These are phyloP conservation scores for Lepidium africanum DNA, from an alignment of 345 rosid genomes.

Conservation along the genomic window DNA sequence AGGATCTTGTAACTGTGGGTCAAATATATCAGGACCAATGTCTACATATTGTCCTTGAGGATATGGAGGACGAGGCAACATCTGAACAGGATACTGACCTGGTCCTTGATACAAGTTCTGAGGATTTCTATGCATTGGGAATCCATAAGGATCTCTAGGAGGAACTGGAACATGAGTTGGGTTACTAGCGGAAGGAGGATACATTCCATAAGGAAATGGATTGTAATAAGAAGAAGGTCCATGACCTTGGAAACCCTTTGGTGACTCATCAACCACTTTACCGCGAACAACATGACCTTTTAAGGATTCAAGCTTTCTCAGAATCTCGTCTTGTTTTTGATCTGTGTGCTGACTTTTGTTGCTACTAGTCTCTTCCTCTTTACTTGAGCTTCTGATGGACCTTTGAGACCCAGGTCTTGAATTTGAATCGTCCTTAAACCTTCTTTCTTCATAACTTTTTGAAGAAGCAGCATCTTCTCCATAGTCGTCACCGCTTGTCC, in stretches of 20 bases:
- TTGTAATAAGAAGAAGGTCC: constrained; percentile 45
- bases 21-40: constrained; percentile 25
- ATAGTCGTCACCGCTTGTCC: constrained; percentile 17
- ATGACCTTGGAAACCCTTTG: constrained; percentile 7
- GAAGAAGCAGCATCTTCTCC: constrained; percentile 1
- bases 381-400: background rate
- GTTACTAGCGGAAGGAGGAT: constrained; percentile 42
- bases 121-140: constrained; percentile 6
- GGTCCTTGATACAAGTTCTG: constrained; percentile 11
- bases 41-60: constrained; percentile 23
- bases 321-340: constrained; percentile 27
- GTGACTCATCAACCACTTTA: constrained; percentile 1
- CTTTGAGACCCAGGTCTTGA: constrained; percentile 6
- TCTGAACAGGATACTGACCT: constrained; percentile 1
- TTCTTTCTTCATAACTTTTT: constrained; percentile 2
- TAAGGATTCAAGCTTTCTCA: constrained; percentile 17
- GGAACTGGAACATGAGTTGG: constrained; percentile 32
- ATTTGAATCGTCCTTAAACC: background rate
- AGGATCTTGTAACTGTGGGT: constrained; percentile 21
- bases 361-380: background rate
- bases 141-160: constrained; percentile 24
- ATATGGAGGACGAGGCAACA: constrained; percentile 21
- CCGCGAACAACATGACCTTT: constrained; percentile 24
- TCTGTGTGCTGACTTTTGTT: constrained; percentile 3
- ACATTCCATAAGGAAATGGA: constrained; percentile 37